These are phyloP conservation scores for Diatrype stigma DNA, from an alignment of 2,329 filamentous ascomycete genomes.

Conservation along the genomic window DNA sequence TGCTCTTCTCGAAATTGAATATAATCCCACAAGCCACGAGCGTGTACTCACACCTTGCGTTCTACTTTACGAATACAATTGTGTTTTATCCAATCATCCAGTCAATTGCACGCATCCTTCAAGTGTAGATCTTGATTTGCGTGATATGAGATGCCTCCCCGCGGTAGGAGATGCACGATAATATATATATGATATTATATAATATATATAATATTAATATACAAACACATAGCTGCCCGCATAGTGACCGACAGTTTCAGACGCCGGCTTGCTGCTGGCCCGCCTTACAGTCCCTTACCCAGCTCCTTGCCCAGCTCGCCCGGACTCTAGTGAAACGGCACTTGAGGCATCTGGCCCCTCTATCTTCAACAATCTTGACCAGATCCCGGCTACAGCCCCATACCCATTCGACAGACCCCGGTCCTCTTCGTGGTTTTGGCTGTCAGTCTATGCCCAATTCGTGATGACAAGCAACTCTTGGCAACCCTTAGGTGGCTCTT, in stretches of 20 bases:
- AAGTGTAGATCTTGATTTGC: too few relatives aligned
- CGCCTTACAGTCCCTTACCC: slow-evolving; percentile 4
- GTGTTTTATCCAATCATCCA: too few relatives aligned
- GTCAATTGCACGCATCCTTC: too few relatives aligned
- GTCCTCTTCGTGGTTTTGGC: neutral
- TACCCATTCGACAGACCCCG: slow-evolving; percentile 2
- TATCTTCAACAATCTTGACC: slow-evolving; percentile 6
- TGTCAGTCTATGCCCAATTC: neutral
- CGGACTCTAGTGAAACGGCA: slow-evolving; percentile 21
- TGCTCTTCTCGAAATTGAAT: too few relatives aligned
- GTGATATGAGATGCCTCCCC: too few relatives aligned
- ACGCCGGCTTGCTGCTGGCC: slow-evolving; percentile 22
- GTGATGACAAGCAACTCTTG: neutral
- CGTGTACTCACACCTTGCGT: too few relatives aligned
- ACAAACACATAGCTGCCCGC: too few relatives aligned
- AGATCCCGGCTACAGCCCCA: slow-evolving; percentile 2
- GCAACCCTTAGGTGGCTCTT: slow-evolving; percentile 8
- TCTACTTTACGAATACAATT: too few relatives aligned
- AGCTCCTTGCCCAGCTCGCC: neutral
- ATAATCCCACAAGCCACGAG: too few relatives aligned
- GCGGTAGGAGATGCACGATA: too few relatives aligned
- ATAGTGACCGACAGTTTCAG: slow-evolving; percentile 24
- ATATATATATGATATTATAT: too few relatives aligned
- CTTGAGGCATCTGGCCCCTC: slow-evolving; percentile 25
- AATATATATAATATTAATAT: too few relatives aligned